Evolutionary conservation across 495 filamentous ascomycete species (phyloP), one percentile per base, ranked within the genome.

Genomic region (Mytilinidion resinicola): DNA sequence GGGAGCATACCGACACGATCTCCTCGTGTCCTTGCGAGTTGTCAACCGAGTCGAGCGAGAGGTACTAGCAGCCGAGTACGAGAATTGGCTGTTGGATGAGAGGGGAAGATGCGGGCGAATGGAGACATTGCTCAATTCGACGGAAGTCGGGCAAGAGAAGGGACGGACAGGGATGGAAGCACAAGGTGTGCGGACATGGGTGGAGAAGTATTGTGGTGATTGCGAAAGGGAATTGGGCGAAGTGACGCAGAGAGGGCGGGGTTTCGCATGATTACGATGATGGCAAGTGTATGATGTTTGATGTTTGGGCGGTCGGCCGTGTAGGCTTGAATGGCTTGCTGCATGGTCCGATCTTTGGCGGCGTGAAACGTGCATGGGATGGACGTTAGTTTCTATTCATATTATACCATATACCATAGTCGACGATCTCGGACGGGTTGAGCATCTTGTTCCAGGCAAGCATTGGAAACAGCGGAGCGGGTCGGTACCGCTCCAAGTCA

Each of bases 31-130:
- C 14, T 80, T 97, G 73, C 85, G 91, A 6, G 80, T 96, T 3
- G 84, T 98, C 51, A 96, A 97, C 69, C 85, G 79, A 43, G 82
- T 97, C 9, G 93, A 98, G 74, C 73, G 77, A 51, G 92, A 96
- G 69, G 84, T 95, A 67, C 61, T 97, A 55, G 77, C 80, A 55
- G 85, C 82, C 2, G 91, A 96, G 74, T 98, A 89, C 85, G 91
- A 95, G 73, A 85, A 86, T 41, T 97, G 91, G 90, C 78, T 97
- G 14, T 67, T 76, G 4, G 83, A 85, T 41, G 91, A 96, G 73
- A 78, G 77, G 53, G 64, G 71, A 20, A 81, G 84, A 55, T 96
- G 90, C 72, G 79, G 78, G 46, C 77, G 82, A 65, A 79, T 89
- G 4, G 75, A 77, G 56, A 70, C 67, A 9, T 70, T 86, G 56